Evolutionary conservation across 805 yeast genomes (phyloP), one percentile per base, ranked within the genome.

Genomic region (Cyberlindnera misumaiensis): DNA sequence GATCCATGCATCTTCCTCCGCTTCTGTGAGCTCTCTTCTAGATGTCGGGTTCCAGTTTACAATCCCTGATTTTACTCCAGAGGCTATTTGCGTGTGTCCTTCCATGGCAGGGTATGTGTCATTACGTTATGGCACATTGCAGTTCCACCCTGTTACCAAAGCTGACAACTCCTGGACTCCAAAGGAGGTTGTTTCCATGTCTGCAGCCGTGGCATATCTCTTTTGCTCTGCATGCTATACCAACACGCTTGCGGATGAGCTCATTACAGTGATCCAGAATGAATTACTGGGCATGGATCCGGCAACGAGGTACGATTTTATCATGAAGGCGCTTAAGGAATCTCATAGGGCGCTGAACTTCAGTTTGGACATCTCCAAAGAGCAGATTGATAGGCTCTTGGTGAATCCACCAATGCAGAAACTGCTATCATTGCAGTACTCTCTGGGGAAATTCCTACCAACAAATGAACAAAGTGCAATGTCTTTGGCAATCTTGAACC

Each of bases 321-420:
- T 58, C 49, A 57, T 58, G 8, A 60, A 72, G 1, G 59, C 81
- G 3, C 55, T 82, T 13, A 65, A 73, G 39, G 95, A 87, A 53
- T 68, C 80, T 2, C 94, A 86, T 53, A 62, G 78, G n/a, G 79
- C 93, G 1, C 71, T 87, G 43, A 82, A 77, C 51, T 79, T 86
- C 50, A 75, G 78, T 25, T 67, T 86, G 38, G 84, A 82, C 52
- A 75, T 77, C 34, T 72, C 79, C 7, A 75, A 77, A 38, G 95
- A 85, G 39, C 83, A 80, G 35, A 77, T 83, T 3, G 96, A 86
- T 51, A 79, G 80, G 51, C 64, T 85, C 43, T 61, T 86, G 29
- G 80, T 80, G 14, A 80, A 79, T 49, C 90, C 90, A 11, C 87
- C 93, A 2, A 65, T 84, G 37, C 95, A 85, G 52, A 71, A 82